A percentile compares a stretch with the other conserved stretches of the same genome.
These are phyloP conservation scores for Adansonia digitata DNA, from an alignment of 345 rosid species.

Conservation along the genomic window DNA sequence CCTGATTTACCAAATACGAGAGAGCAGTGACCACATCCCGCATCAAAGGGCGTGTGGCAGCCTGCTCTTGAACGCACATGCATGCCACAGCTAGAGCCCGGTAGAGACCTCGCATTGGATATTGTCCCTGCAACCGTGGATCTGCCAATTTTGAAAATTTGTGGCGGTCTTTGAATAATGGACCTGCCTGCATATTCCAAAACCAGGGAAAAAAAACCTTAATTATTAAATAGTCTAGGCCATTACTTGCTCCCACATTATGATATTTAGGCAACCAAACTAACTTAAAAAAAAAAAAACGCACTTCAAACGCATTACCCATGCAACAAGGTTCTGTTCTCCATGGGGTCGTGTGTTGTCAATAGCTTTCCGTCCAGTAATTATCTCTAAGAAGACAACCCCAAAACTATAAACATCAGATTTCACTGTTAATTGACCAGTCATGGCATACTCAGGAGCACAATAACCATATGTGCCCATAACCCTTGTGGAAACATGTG, in stretches of 20 bases:
- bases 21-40: conserved; percentile 95
- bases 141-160: conserved; percentile 76
- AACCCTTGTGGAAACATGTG: conserved; percentile 97
- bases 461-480: conserved; percentile 99
- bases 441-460: conserved; percentile 99
- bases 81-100: conserved; percentile 98
- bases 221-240: conserved; percentile 1
- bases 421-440: conserved; percentile 90
- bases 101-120: conserved; percentile 83
- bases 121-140: conserved; percentile 70
- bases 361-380: conserved; percentile 93
- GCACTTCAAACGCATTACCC: conserved; percentile 45
- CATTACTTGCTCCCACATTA: neutral
- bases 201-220: neutral
- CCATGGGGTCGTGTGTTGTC: conserved; percentile 82
- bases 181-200: conserved; percentile 71
- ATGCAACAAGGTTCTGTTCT: conserved; percentile 88
- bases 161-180: conserved; percentile 77
- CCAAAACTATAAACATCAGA: conserved; percentile 97
- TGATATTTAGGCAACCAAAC: neutral
- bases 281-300: no score
- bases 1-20: conserved; percentile 88
- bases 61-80: conserved; percentile 97
- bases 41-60: conserved; percentile 86
- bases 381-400: conserved; percentile 87